These are phyloP conservation scores for Metschnikowia noctiluminum DNA, from an alignment of 805 yeast species.

Conservation along the genomic window DNA sequence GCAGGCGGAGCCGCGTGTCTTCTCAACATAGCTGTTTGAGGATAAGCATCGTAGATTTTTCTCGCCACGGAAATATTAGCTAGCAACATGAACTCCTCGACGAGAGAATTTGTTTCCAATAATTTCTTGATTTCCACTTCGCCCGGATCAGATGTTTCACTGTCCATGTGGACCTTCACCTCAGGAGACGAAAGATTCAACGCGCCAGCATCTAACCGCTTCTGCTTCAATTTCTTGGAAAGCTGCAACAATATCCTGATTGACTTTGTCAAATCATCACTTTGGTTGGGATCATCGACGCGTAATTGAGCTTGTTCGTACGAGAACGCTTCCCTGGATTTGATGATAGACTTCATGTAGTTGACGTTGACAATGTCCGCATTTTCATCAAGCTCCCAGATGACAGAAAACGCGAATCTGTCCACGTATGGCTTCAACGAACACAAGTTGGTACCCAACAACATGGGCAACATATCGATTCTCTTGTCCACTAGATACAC, in stretches of 20 bases:
- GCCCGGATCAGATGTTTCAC: slow-evolving; percentile 94
- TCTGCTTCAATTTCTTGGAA: slow-evolving; percentile 82
- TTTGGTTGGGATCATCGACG: slow-evolving; percentile 73
- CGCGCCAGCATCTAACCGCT: slow-evolving; percentile 92
- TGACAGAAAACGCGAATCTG: slow-evolving; percentile 89
- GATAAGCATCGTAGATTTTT: slow-evolving; percentile 87
- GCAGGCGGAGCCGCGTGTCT: slow-evolving; percentile 98
- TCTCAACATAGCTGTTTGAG: slow-evolving; percentile 97
- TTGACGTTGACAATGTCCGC: slow-evolving; percentile 80
- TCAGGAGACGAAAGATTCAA: slow-evolving; percentile 96
- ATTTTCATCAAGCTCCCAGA: slow-evolving; percentile 89
- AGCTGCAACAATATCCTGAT: slow-evolving; percentile 77
- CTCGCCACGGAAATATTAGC: slow-evolving; percentile 96
- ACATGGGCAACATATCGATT: slow-evolving; percentile 96
- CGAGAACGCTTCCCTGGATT: slow-evolving; percentile 90
- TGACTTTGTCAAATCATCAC: slow-evolving; percentile 83
- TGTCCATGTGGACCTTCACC: slow-evolving; percentile 94
- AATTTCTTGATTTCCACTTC: slow-evolving; percentile 89
- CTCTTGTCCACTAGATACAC: slow-evolving; percentile 96
- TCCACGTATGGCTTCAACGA: slow-evolving; percentile 94
- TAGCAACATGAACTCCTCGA: slow-evolving; percentile 96
- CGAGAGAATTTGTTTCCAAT: slow-evolving; percentile 89
- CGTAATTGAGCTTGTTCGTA: slow-evolving; percentile 90
- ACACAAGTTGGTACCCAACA: slow-evolving; percentile 93
- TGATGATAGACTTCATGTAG: slow-evolving; percentile 83